These are phyloP conservation scores for Starmerella floricola DNA, from an alignment of 805 yeast genomes.

Conservation along the genomic window DNA sequence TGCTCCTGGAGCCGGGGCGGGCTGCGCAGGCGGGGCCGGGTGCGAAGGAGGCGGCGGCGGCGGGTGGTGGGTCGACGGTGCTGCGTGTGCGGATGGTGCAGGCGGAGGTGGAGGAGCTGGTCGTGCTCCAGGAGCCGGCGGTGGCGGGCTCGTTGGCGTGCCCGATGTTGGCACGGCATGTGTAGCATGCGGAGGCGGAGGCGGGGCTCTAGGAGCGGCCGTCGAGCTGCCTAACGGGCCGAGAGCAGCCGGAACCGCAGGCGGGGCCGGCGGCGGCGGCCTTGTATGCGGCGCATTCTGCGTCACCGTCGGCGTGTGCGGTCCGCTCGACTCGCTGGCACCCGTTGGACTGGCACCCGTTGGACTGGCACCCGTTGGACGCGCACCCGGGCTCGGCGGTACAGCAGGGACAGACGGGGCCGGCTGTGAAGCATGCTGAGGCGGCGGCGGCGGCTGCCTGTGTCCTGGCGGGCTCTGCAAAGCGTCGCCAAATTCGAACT, in stretches of 20 bases:
- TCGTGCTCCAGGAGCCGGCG: not conserved
- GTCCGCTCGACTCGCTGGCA: too few species aligned
- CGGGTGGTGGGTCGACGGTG: conserved; percentile 3
- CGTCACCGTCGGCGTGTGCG: not conserved
- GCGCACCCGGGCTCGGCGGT: too few species aligned
- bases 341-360: too few species aligned
- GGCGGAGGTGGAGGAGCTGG: conserved; percentile 9
- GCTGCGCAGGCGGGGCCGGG: conserved; percentile 1
- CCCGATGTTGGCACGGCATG: not conserved
- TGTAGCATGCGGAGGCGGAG: conserved; percentile 1
- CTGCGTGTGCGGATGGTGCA: conserved; percentile 4
- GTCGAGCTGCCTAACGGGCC: not conserved
- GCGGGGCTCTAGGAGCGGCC: not conserved
- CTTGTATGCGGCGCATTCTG: not conserved
- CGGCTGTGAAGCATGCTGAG: too few species aligned
- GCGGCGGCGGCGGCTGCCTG: not conserved
- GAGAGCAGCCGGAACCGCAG: not conserved
- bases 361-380: too few species aligned
- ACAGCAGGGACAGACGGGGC: too few species aligned
- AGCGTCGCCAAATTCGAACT: too few species aligned
- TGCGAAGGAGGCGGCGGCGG: conserved; percentile 3
- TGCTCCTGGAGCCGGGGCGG: conserved; percentile 10
- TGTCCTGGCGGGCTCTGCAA: too few species aligned
- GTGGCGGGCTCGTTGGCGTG: not conserved
- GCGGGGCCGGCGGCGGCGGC: not conserved